These are phyloP conservation scores for Phallus indusiatus DNA, from an alignment of 768 basidiomycete species.

Conservation along the genomic window DNA sequence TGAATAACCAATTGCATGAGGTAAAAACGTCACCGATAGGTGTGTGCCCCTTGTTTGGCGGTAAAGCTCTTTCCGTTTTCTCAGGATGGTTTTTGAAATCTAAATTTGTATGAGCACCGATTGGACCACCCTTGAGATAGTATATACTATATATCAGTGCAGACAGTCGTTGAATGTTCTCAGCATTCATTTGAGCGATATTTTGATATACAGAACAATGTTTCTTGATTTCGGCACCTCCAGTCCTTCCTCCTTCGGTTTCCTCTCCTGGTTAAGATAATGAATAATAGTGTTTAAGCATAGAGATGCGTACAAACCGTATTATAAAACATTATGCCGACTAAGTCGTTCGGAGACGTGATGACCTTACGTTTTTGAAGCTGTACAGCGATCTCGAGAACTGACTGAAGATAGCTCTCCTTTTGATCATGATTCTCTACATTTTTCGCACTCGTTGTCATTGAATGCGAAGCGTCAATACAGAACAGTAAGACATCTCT, in stretches of 20 bases:
- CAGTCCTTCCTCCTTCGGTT: slow-evolving; percentile 28
- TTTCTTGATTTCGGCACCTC: slow-evolving; percentile 53
- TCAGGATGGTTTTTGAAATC: slow-evolving; percentile 57
- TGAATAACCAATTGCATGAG: slow-evolving; percentile 81
- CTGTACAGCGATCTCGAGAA: slow-evolving; percentile 75
- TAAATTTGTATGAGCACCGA: slow-evolving; percentile 7
- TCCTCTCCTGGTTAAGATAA: slow-evolving; percentile 18
- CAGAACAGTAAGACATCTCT: slow-evolving; percentile 90
- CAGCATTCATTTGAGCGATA: slow-evolving; percentile 68
- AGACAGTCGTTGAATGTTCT: slow-evolving; percentile 71
- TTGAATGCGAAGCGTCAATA: slow-evolving; percentile 88
- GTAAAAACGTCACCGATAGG: slow-evolving; percentile 87
- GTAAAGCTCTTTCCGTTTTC: slow-evolving; percentile 50
- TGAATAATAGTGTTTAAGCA: slow-evolving; percentile 13
- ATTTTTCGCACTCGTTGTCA: slow-evolving; percentile 67
- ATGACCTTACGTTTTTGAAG: slow-evolving; percentile 88
- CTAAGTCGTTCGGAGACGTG: slow-evolving; percentile 76
- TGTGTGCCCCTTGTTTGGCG: slow-evolving; percentile 45
- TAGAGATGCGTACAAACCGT: slow-evolving; percentile 48
- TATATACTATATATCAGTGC: slow-evolving; percentile 62
- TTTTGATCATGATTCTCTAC: slow-evolving; percentile 54
- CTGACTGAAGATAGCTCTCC: slow-evolving; percentile 68
- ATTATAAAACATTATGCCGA: slow-evolving; percentile 90
- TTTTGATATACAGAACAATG: slow-evolving; percentile 67
- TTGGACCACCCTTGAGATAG: neutral